These are phyloP conservation scores for Ceratobasidium sp. DNA, from an alignment of 1,284 basidiomycete species.

Conservation along the genomic window DNA sequence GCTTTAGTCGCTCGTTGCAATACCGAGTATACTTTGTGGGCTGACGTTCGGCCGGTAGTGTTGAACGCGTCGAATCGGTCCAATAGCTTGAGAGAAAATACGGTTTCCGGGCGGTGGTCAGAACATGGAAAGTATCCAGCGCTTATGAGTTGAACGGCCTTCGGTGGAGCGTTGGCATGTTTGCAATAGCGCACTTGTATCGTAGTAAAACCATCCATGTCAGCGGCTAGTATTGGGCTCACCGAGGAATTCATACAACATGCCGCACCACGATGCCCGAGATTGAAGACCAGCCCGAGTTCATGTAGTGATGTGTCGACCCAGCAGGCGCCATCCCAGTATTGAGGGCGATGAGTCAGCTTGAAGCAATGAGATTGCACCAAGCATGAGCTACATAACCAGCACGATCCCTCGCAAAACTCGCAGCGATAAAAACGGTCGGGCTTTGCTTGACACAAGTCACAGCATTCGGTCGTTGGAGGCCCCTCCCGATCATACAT, in stretches of 20 bases:
- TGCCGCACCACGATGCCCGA: not conserved
- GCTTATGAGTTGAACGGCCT: not conserved
- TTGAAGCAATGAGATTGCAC: not conserved
- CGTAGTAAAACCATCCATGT: conserved; percentile 4
- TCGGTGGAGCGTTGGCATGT: not conserved
- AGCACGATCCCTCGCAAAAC: not conserved
- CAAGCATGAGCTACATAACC: not conserved
- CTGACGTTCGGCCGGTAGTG: not conserved
- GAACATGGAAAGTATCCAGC: conserved; percentile 20
- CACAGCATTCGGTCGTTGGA: not conserved
- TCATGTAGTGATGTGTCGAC: not conserved
- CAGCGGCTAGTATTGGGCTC: not conserved
- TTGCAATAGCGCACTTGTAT: conserved; percentile 13
- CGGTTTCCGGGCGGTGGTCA: not conserved
- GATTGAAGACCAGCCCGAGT: not conserved
- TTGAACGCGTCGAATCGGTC: not conserved
- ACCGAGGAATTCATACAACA: not conserved
- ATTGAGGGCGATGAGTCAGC: not conserved
- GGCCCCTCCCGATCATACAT: not conserved
- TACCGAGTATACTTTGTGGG: conserved; percentile 8
- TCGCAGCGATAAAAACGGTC: not conserved
- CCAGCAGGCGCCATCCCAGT: conserved; percentile 1
- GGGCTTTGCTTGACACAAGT: not conserved
- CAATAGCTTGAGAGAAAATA: conserved; percentile 4
- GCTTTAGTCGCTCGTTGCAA: not conserved